These are phyloP conservation scores for Berberis vulgaris DNA, from an alignment of 164 flowering plant genomes.

Conservation along the genomic window DNA sequence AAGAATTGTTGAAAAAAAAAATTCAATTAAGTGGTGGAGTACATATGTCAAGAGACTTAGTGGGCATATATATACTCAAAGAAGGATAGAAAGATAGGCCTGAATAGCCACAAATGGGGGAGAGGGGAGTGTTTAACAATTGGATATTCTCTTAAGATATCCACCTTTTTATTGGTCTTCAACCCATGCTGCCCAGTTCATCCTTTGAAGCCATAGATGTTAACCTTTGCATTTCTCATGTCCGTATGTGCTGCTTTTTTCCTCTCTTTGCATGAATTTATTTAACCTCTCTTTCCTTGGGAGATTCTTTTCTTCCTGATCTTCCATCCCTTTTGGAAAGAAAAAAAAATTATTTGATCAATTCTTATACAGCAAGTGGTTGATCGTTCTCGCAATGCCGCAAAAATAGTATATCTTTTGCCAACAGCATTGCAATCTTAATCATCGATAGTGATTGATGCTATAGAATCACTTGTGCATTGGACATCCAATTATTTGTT, in stretches of 20 bases:
- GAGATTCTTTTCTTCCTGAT: neutral
- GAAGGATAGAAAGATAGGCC: constrained; percentile 4
- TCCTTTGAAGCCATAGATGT: constrained; percentile 11
- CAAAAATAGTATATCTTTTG: too few species aligned
- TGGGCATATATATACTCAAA: constrained; percentile 5
- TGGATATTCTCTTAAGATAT: constrained; percentile 13
- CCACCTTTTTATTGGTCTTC: constrained; percentile 3
- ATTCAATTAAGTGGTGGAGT: too few species aligned
- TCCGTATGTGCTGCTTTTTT: constrained; percentile 12
- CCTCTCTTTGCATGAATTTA: neutral
- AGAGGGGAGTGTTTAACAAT: neutral
- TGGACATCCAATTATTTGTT: neutral
- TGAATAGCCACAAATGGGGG: constrained; percentile 9
- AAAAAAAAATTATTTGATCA: neutral
- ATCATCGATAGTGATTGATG: neutral
- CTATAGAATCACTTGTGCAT: neutral
- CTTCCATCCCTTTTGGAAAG: constrained; percentile 4
- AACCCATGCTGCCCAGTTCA: neutral
- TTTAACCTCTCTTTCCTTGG: neutral
- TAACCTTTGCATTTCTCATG: constrained; percentile 22
- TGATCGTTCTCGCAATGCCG: neutral
- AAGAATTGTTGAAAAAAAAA: too few species aligned
- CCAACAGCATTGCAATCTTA: neutral
- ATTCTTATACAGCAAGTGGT: neutral
- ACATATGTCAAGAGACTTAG: constrained; percentile 1